A percentile compares a stretch with the other conserved stretches of the same genome.
Conservation (phyloP, 306 rosid genomes). For the Sicyos baderoa region DNA sequence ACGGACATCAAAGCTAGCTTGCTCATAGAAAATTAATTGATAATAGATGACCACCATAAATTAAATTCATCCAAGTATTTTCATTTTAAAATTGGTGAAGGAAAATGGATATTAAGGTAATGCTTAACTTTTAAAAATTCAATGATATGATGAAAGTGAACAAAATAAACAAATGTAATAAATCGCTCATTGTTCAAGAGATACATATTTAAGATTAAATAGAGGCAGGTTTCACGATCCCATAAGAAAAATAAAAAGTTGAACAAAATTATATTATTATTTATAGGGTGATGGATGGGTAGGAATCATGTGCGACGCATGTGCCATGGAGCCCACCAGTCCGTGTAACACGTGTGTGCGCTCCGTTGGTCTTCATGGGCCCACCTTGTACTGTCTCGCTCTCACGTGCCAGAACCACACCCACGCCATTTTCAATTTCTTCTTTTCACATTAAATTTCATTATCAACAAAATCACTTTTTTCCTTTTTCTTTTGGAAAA, state of each 20-base stretch:
- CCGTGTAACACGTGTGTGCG: conserved; percentile 7
- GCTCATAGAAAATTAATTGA: too few species aligned
- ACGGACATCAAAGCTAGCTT: too few species aligned
- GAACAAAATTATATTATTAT: not conserved
- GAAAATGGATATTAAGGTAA: too few species aligned
- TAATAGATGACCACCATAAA: too few species aligned
- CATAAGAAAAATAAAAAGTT: not conserved
- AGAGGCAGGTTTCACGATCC: conserved; percentile 4
- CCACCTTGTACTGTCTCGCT: not conserved
- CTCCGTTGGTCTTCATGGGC: not conserved
- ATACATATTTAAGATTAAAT: too few species aligned
- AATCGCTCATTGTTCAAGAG: too few species aligned
- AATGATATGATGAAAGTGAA: too few species aligned
- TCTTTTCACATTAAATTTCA: not conserved
- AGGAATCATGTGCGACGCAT: conserved; percentile 3
- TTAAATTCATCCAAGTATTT: too few species aligned
- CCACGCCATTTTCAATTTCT: not conserved
- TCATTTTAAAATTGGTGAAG: too few species aligned
- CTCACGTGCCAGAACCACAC: not conserved
- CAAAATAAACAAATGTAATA: too few species aligned
- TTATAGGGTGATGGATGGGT: conserved; percentile 3
- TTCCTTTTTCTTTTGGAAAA: too few species aligned
- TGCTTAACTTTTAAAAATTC: too few species aligned
- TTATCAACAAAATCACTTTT: not conserved
- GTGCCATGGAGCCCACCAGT: not conserved